Evolutionary conservation across 768 basidiomycete genomes (phyloP).

Genomic region (Psilocybe azurescens): DNA sequence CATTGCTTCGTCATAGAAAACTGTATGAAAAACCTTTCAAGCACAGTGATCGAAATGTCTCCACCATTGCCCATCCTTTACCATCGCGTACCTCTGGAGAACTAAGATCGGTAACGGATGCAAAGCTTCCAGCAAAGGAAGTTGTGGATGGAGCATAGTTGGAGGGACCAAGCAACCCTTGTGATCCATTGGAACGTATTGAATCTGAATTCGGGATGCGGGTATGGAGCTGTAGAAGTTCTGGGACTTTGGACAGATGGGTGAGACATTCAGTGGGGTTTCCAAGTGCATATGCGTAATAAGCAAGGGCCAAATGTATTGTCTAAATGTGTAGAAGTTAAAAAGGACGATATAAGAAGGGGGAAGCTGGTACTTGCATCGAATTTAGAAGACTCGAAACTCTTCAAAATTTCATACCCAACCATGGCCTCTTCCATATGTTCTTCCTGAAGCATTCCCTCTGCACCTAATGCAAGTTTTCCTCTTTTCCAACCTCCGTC

Average conservation of each 20-base stretch:
- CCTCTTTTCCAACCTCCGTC: constrained; percentile 14
- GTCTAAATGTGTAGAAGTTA: constrained; percentile 48
- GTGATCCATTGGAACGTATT: constrained; percentile 39
- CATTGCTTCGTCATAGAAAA: background rate
- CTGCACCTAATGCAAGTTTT: constrained; percentile 52
- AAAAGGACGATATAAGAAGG: constrained; percentile 1
- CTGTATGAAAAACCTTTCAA: constrained; percentile 56
- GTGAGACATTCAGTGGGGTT: constrained; percentile 66
- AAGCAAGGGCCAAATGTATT: constrained; percentile 71
- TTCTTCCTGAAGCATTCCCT: constrained; percentile 62
- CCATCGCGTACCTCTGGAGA: constrained; percentile 69
- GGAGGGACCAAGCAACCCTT: constrained; percentile 24
- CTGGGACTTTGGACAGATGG: constrained; percentile 59
- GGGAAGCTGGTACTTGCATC: constrained; percentile 53
- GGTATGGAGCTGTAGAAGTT: constrained; percentile 56
- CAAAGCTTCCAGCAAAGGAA: constrained; percentile 56
- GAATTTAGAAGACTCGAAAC: constrained; percentile 51
- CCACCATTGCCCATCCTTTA: constrained; percentile 72
- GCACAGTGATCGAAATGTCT: constrained; percentile 78
- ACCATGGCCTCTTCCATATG: constrained; percentile 59
- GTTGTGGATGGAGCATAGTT: constrained; percentile 46
- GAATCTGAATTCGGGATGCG: constrained; percentile 53
- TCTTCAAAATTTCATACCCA: constrained; percentile 60
- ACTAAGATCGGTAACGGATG: constrained; percentile 44
- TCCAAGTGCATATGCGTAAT: constrained; percentile 81